Evolutionary conservation across 192 early-diverging fungal genomes (phyloP).

Genomic region (Coemansia sp.): DNA sequence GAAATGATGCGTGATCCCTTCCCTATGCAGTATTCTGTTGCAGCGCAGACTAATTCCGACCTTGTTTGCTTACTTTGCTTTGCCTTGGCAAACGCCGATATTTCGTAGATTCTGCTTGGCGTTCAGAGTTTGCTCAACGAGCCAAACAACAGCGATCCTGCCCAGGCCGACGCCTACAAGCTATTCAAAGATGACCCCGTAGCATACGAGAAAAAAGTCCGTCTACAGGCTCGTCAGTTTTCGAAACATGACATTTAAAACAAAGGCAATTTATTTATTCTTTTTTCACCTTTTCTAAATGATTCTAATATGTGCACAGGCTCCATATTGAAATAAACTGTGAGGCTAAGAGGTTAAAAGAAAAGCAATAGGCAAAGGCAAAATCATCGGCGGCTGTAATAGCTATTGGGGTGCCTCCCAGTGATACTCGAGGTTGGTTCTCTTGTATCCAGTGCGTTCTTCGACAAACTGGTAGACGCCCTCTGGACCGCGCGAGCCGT

Average conservation of each 20-base stretch:
- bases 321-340: background rate
- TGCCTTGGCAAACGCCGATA: background rate
- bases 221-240: constrained; percentile 57
- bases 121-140: constrained; percentile 88
- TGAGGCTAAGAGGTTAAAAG: background rate
- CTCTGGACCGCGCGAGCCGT: constrained; percentile 77
- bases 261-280: background rate
- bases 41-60: no score
- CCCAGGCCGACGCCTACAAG: constrained; percentile 52
- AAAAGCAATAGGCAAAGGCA: background rate
- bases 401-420: constrained; percentile 39
- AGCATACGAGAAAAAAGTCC: constrained; percentile 58
- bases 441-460: constrained; percentile 41
- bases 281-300: background rate
- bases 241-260: constrained; percentile 11
- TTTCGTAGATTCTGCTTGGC: constrained; percentile 77
- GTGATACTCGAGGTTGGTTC: constrained; percentile 35
- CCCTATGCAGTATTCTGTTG: no score
- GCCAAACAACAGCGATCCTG: constrained; percentile 88
- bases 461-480: constrained; percentile 63
- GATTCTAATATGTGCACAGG: background rate
- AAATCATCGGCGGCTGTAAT: constrained; percentile 1
- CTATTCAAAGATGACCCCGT: constrained; percentile 53
- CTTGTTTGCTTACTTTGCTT: no score
- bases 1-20: no score